Percentiles rank a stretch among this genome's conserved stretches.
Conservation (phyloP, 805 yeast species). For the Metschnikowia corniflorae region DNA sequence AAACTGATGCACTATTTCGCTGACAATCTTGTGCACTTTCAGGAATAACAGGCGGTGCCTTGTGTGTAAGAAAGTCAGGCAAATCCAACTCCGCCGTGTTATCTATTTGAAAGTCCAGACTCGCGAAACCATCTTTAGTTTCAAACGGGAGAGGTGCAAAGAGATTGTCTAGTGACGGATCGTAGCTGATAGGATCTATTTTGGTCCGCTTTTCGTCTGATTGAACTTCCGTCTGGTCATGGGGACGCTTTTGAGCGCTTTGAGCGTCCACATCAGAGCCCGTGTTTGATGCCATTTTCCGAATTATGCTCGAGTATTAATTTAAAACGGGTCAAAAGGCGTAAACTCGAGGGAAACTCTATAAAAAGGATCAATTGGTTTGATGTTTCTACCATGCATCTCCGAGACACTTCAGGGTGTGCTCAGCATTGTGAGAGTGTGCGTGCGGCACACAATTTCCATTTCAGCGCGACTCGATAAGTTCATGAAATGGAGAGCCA, state of each 20-base stretch:
- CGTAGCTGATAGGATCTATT: conserved; percentile 10
- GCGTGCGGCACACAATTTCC: not conserved
- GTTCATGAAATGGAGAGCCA: too few species aligned
- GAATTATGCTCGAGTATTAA: too few species aligned
- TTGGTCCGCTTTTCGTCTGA: conserved; percentile 12
- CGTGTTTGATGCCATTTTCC: conserved; percentile 6
- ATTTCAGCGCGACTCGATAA: too few species aligned
- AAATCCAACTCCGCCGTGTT: conserved; percentile 10
- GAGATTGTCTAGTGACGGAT: conserved; percentile 13
- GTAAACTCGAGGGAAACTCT: too few species aligned
- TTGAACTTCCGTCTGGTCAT: conserved; percentile 7
- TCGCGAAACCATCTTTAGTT: conserved; percentile 7
- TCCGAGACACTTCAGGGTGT: too few species aligned
- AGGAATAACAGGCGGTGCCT: conserved; percentile 1
- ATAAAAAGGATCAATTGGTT: too few species aligned
- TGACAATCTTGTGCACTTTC: not conserved
- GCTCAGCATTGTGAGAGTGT: not conserved
- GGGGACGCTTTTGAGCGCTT: conserved; percentile 11
- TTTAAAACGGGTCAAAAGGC: too few species aligned
- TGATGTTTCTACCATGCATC: too few species aligned
- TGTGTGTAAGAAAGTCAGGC: conserved; percentile 16
- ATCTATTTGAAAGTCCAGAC: conserved; percentile 11
- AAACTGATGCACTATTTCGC: not conserved
- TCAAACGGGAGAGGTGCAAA: conserved; percentile 22
- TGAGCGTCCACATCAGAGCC: conserved; percentile 5